Conservation (phyloP, 108 stramenopile genomes). For the Nitzschia palea region DNA sequence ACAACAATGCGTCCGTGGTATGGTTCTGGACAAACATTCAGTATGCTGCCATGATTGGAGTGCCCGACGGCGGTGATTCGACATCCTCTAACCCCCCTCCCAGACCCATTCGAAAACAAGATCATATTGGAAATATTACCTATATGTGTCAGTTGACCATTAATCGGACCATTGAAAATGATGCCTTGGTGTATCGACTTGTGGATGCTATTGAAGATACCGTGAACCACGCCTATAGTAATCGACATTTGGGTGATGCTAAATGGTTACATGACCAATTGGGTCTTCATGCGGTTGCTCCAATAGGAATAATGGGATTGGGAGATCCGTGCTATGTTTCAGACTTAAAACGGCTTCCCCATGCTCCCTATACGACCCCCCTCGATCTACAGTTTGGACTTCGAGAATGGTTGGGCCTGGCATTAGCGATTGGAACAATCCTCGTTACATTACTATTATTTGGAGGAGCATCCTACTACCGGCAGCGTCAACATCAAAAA, state of each 20-base stretch:
- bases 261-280: background rate
- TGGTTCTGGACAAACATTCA: background rate
- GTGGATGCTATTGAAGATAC: background rate
- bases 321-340: background rate
- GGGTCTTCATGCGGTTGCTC: background rate
- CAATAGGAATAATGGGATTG: background rate
- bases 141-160: background rate
- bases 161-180: background rate
- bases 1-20: background rate
- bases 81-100: background rate
- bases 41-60: background rate
- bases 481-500: background rate
- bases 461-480: background rate
- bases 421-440: background rate
- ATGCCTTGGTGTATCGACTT: background rate
- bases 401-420: conserved; percentile 18
- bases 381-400: background rate
- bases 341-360: too few species aligned
- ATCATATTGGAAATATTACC: background rate
- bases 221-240: background rate
- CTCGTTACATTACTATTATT: background rate
- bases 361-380: too few species aligned
- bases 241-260: background rate
- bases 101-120: background rate
- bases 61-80: background rate